These are phyloP conservation scores for Hymenoscyphus fructigenus DNA, from an alignment of 2,329 filamentous ascomycete genomes.

Conservation along the genomic window DNA sequence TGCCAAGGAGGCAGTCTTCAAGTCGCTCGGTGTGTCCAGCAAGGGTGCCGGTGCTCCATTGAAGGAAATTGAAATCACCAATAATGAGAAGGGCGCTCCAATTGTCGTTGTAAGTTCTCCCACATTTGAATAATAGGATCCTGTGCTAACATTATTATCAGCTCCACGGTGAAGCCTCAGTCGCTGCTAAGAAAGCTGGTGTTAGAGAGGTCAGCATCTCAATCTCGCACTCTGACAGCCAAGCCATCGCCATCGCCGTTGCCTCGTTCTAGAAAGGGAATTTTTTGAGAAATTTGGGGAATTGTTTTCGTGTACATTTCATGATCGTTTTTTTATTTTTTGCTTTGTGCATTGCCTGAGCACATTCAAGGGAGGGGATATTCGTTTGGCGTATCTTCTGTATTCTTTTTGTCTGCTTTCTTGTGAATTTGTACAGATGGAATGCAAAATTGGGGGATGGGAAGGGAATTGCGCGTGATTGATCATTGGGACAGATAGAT, in stretches of 20 bases:
- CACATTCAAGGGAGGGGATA: not conserved
- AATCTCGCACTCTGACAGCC: slow-evolving; percentile 92
- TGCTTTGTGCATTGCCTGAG: not conserved
- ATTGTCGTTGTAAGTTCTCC: slow-evolving; percentile 72
- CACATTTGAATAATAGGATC: slow-evolving; percentile 7
- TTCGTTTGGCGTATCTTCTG: not conserved
- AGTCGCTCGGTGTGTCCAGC: slow-evolving; percentile 84
- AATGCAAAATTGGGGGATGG: not conserved
- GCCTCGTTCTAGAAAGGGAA: slow-evolving; percentile 62
- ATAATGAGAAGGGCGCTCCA: slow-evolving; percentile 78
- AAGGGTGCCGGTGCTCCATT: slow-evolving; percentile 85
- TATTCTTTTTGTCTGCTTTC: not conserved
- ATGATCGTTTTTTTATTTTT: not conserved
- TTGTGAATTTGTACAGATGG: not conserved
- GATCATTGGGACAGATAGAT: not conserved
- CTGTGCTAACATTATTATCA: slow-evolving; percentile 40
- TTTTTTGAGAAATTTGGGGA: not conserved
- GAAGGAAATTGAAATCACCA: slow-evolving; percentile 91
- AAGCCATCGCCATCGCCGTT: slow-evolving; percentile 92
- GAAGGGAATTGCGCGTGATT: not conserved
- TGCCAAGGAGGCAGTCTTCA: slow-evolving; percentile 98
- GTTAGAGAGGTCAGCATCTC: slow-evolving; percentile 88
- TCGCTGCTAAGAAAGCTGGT: slow-evolving; percentile 80
- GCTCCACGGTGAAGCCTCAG: slow-evolving; percentile 82
- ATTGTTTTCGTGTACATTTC: slow-evolving; percentile 13